Evolutionary conservation across 2,329 filamentous ascomycete species (phyloP).

Genomic region (Hypoxylon sp.): DNA sequence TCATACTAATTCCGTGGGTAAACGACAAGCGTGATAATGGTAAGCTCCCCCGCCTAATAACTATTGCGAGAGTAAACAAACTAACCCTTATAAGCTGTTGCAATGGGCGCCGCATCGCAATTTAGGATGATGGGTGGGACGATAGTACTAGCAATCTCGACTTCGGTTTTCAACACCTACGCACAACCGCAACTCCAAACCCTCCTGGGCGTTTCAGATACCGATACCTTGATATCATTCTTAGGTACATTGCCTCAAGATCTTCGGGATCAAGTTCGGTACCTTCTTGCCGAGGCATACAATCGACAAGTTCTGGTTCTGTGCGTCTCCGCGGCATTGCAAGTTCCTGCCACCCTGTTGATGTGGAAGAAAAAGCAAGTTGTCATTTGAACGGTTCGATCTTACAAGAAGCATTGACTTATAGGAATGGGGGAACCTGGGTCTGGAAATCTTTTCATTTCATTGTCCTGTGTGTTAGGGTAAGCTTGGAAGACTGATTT

Average conservation of each 20-base stretch:
- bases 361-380: slow-evolving; percentile 41
- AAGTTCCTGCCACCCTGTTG: slow-evolving; percentile 35
- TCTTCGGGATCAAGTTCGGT: slow-evolving; percentile 26
- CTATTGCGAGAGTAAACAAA: too few relatives aligned
- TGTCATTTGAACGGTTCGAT: neutral
- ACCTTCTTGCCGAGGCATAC: slow-evolving; percentile 34
- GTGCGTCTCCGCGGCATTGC: slow-evolving; percentile 34
- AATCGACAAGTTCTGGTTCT: slow-evolving; percentile 40
- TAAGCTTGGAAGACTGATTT: too few relatives aligned
- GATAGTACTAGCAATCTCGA: slow-evolving; percentile 37
- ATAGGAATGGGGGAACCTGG: too few relatives aligned
- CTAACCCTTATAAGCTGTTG: slow-evolving; percentile 35
- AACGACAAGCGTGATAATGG: slow-evolving; percentile 33
- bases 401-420: too few relatives aligned
- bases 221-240: slow-evolving; percentile 8
- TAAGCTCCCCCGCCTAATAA: slow-evolving; percentile 12
- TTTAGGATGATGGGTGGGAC: slow-evolving; percentile 43
- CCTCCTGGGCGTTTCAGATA: slow-evolving; percentile 17
- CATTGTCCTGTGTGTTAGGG: too few relatives aligned
- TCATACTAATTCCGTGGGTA: slow-evolving; percentile 30
- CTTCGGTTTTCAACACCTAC: slow-evolving; percentile 39
- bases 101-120: slow-evolving; percentile 36
- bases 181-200: slow-evolving; percentile 17
- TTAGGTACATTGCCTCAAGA: slow-evolving; percentile 18
- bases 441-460: too few relatives aligned